Base-by-base conservation (phyloP, 805 yeast genomes). In the Debaryomyces castellii region DNA sequence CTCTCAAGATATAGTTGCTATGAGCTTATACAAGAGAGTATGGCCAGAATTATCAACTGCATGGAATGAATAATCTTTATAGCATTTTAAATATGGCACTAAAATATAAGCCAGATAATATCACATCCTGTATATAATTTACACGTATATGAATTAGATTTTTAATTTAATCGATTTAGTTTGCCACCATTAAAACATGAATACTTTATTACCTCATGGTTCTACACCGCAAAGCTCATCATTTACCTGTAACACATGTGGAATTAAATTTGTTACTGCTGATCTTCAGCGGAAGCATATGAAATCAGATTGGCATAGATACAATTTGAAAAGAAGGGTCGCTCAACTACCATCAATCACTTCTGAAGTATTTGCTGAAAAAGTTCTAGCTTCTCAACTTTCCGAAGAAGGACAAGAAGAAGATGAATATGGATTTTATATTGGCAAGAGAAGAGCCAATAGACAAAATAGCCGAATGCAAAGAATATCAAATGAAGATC, bases 1-100 rank as follows among this genome's bases (percentile, higher is more conserved):
- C 43, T 86, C 97, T 0, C 97, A 91, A 69, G 99, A 94, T 67
- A 83, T 88, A 11, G 82, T 94, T 40, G 97, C 89, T 18, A 89
- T 94, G 97, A 83, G 96, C 24, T 69, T 94, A 55, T 94, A 87
- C 73, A 92, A 89, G 71, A 82, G 99, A 59, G 86, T 86, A 50
- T 94, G 97, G 97, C 98, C 99, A 33, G 78, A 67, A 44, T 54
- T 57, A 27, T 71, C 77, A 5, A 51, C 57, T 23, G 49, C 59
- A 55, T 70, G 68, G 71, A 51, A 55, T 30, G 62, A 55, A 36
- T 60, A 58, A 52, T 21, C 24, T 24, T 33, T 22, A n/a, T 41
- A 33, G 43, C 40, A 37, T 37, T 10, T 37, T 36, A 7, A 14
- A 17, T 30, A 30, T 30, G 17, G 18, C 24, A 22, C 8, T 8